A percentile compares a stretch with the other conserved stretches of the same genome.
Conservation (phyloP, 208 protist genomes). For the Tritrichomonas musculus region DNA sequence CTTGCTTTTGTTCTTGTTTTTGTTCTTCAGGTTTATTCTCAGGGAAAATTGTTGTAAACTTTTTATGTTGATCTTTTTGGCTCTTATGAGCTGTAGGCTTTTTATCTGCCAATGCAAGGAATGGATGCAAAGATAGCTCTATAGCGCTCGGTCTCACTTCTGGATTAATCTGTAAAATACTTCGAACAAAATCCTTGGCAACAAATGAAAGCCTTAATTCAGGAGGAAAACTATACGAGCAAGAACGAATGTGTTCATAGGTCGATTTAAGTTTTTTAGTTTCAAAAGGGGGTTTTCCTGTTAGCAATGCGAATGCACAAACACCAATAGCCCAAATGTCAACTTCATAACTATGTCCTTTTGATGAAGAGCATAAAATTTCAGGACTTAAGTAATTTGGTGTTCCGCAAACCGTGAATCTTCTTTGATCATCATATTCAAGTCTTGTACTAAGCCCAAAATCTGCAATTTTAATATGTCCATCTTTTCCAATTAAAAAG, state of each 20-base stretch:
- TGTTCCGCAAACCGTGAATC: constrained; percentile 48
- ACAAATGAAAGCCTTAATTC: constrained; percentile 57
- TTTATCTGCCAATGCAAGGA: constrained; percentile 58
- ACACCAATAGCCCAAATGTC: constrained; percentile 94
- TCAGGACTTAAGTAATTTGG: constrained; percentile 33
- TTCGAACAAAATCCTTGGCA: constrained; percentile 71
- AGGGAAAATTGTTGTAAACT: neutral
- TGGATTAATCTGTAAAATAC: constrained; percentile 65
- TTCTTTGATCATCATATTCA: constrained; percentile 74
- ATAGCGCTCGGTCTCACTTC: constrained; percentile 67
- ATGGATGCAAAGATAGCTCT: constrained; percentile 70
- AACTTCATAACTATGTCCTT: constrained; percentile 86
- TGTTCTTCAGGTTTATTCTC: constrained; percentile 20
- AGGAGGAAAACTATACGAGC: constrained; percentile 76
- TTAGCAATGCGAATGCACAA: constrained; percentile 68
- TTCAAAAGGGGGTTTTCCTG: constrained; percentile 94
- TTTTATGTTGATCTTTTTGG: neutral
- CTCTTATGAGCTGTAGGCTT: no score
- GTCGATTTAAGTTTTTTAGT: constrained; percentile 84
- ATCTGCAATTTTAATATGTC: constrained; percentile 79
- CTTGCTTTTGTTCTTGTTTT: neutral
- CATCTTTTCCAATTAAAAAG: constrained; percentile 73
- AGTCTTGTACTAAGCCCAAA: constrained; percentile 79
- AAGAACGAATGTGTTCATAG: constrained; percentile 79
- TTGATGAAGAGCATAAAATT: neutral